Base-by-base conservation (phyloP, 202 grass and related monocot species). In the Carex arenaria region DNA sequence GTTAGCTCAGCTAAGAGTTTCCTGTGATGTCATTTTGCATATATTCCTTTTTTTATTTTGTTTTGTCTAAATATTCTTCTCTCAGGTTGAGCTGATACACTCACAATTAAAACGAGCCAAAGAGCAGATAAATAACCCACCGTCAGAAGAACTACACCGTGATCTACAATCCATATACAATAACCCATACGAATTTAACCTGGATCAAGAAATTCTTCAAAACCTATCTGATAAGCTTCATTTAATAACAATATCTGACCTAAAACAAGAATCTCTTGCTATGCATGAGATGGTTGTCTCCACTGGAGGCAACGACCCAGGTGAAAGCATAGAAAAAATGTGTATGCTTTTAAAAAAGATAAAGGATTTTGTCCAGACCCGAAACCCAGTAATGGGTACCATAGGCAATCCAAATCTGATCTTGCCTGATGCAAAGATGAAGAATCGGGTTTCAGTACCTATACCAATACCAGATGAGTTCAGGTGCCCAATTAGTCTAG, bases 271-370 rank as follows among this genome's bases (percentile, higher is more conserved):
- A 90, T 97, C 94, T 0, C 82, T 97, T 13, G 90, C 90, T 68
- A 85, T 97, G 75, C 94, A 97, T 85, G 94, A 97, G 77, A 94
- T 97, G 91, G 43, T 82, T 10, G 43, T 89, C 83, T 91, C 91
- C 2, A 84, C 84, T 51, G 94, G 82, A 32, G 91, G 91, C 62
- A 78, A 85, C 18, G 94, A 97, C 77, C 94, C 94, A 45, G 94
- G 88, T 60, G 88, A 90, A 60, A 87, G 87, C 43, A 88, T 97
- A 42, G 94, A 97, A 83, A 97, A 92, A 80, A 90, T 97, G 88
- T 97, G 87, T 20, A 94, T 94, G 88, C 89, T 94, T 54, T 72
- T 97, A 55, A 97, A 97, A 86, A 97, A 92, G 83, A 97, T 97
- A 12, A 97, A 97, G 75, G 91, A 97, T 75, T 97, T 92, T 6